Evolutionary conservation across 345 rosid genomes (phyloP), one percentile per base, ranked within the genome.

Genomic region (Eucalyptus leucophloia): DNA sequence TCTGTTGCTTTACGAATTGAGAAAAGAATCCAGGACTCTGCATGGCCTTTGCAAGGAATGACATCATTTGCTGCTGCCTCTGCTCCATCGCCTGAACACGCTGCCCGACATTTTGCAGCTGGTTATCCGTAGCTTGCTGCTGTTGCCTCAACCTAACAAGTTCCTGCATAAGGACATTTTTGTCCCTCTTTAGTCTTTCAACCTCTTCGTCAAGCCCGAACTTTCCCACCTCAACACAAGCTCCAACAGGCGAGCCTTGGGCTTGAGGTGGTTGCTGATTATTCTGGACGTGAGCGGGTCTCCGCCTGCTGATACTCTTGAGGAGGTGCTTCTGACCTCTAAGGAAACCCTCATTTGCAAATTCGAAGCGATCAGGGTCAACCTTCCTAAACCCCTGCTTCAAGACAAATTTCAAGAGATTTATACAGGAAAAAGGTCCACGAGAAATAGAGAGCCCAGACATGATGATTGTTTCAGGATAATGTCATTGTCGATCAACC

Each of bases 61-160:
- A 96, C 98, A 97, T 96, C 96, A 95, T 97, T 89, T 97, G 96
- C 90, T 95, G 98, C 92, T 97, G 99, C 87, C 99, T 93, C 91
- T 97, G 99, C 93, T 97, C 99, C 99, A 97, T 97, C 42, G 92
- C 96, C 87, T 96, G 98, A 87, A 96, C 97, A 89, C 97, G 96
- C 90, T 96, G 96, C 81, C 95, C 96, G 88, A 95, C 96, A 34
- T 93, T 90, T 89, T 96, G 96, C 93, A 97, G 91, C 91, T 97
- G 97, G 89, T 90, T 87, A 87, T 97, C 99, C 0, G 98, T 97
- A 49, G 95, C 37, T 92, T 97, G 98, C 89, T 96, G 99, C 89
- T 95, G 98, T 89, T 97, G 98, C 90, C 99, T 96, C 92, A 97
- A 91, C 95, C 98, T 92, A 87, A 97, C 97, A 81, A 97, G 97